Evolutionary conservation across 257 asterid genomes (phyloP), one percentile per base, ranked within the genome.

Genomic region (Plectranthus barbatus): DNA sequence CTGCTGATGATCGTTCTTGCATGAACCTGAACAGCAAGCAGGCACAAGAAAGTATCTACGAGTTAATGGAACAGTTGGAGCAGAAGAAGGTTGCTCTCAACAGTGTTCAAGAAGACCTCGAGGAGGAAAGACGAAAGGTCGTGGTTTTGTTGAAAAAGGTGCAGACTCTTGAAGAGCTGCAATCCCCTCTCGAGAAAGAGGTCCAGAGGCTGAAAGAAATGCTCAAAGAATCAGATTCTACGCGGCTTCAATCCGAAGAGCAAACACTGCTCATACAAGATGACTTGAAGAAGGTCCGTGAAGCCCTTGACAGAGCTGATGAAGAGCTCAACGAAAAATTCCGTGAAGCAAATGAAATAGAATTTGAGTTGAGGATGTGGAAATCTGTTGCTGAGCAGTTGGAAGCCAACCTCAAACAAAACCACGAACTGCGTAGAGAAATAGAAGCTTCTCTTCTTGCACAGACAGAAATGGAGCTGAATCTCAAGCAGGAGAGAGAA

Each of bases 361-460:
- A 85, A 64, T 89, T 74, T 74, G 96, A 92, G 67, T 62, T 92
- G 77, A 82, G 79, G 76, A 58, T 80, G 60, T 92, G 97, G 97
- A 84, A 76, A 80, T 86, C 88, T 15, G 40, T 82, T 18, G 88
- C 91, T 12, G 95, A 81, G 54, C 79, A 87, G 73, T 40, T 89
- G 80, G 85, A 83, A 75, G 71, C 70, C 31, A 83, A 62, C 72
- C 77, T 83, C 26, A 73, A 77, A 65, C 89, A 80, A 59, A 80
- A 78, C 75, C 79, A 74, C 44, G 78, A 74, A 55, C 64, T 85
- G 86, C 86, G 96, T 9, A 69, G 20, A 66, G 85, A 89, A 72
- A 76, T 92, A 17, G 98, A 92, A 83, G 86, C 93, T 73, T 92
- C 95, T 63, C 95, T 92, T 62, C 75, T 92, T 57, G 79, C 83